These are phyloP conservation scores for Carex cristatella DNA, from an alignment of 176 grass and related monocot species.

Conservation along the genomic window DNA sequence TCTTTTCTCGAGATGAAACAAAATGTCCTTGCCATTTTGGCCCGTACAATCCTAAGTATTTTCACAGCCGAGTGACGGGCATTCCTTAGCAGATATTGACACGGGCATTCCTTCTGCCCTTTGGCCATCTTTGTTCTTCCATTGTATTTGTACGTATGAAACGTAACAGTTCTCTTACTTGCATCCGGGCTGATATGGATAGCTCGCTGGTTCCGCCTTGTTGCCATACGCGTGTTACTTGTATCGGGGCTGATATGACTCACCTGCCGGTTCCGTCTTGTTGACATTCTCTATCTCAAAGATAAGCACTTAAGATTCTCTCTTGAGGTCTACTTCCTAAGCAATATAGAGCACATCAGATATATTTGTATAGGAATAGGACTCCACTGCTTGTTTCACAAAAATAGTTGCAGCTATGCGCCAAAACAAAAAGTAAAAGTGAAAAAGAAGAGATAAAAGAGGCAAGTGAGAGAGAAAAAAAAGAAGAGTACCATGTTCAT, in stretches of 20 bases:
- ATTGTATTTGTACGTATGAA: conserved; percentile 22
- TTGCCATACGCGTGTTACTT: conserved; percentile 27
- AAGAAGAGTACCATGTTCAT: conserved; percentile 26
- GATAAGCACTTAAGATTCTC: not conserved
- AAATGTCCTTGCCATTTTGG: conserved; percentile 29
- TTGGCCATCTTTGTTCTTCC: conserved; percentile 16
- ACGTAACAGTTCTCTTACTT: conserved; percentile 31
- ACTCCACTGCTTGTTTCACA: conserved; percentile 15
- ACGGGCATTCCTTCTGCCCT: conserved; percentile 12
- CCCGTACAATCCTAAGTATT: conserved; percentile 44
- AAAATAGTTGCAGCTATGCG: conserved; percentile 23
- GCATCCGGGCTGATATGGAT: conserved; percentile 52
- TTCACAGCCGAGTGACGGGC: conserved; percentile 45
- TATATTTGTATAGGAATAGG: conserved; percentile 15
- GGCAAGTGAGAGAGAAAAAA: conserved; percentile 34
- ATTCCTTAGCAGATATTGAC: conserved; percentile 35
- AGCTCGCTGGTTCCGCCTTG: conserved; percentile 38
- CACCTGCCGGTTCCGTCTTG: conserved; percentile 44
- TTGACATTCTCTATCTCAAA: conserved; percentile 36
- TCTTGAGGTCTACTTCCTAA: not conserved
- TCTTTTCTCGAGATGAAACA: conserved; percentile 28
- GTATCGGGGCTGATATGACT: conserved; percentile 43
- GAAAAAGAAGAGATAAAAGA: conserved; percentile 40
- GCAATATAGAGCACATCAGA: conserved; percentile 16
- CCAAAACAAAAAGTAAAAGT: conserved; percentile 54